phyloP scores from a whole-genome alignment of 2,329 filamentous ascomycete genomes.

The Dryadomyces sulphureus region DNA sequence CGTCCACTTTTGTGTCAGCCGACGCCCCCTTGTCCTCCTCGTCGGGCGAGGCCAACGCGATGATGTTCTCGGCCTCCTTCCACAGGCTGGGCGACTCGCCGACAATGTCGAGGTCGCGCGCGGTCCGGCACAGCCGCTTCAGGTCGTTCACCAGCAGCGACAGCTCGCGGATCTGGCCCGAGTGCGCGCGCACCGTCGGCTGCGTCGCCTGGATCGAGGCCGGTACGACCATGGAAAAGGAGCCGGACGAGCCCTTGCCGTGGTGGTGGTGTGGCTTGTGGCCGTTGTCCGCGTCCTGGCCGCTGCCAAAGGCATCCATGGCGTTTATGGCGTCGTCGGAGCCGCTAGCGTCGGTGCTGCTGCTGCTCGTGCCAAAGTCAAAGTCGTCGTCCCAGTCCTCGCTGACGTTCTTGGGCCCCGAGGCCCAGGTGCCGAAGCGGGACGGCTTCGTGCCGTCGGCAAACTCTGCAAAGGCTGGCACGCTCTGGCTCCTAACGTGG shows the following conservation, averaged over 20 bases:
- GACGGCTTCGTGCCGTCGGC: slow-evolving; percentile 38
- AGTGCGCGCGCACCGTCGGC: slow-evolving; percentile 68
- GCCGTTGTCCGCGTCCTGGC: not conserved
- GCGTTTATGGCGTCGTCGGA: slow-evolving; percentile 1
- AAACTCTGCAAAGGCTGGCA: slow-evolving; percentile 54
- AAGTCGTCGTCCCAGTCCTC: slow-evolving; percentile 90
- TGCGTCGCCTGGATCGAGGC: slow-evolving; percentile 69
- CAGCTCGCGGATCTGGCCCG: slow-evolving; percentile 69
- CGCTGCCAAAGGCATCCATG: not conserved
- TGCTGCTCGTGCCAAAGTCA: slow-evolving; percentile 45
- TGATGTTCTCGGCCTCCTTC: slow-evolving; percentile 76
- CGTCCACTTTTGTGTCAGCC: slow-evolving; percentile 10
- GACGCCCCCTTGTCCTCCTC: slow-evolving; percentile 27
- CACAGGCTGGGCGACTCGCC: slow-evolving; percentile 50
- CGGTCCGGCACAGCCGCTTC: slow-evolving; percentile 60
- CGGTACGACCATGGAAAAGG: slow-evolving; percentile 53
- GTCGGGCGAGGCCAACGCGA: slow-evolving; percentile 63
- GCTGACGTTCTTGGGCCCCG: slow-evolving; percentile 63
- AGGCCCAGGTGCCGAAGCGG: slow-evolving; percentile 67
- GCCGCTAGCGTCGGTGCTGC: slow-evolving; percentile 15
- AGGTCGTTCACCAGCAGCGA: slow-evolving; percentile 71
- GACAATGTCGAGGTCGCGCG: slow-evolving; percentile 50
- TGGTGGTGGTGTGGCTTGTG: not conserved
- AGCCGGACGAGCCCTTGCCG: slow-evolving; percentile 21
- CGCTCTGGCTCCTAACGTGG: slow-evolving; percentile 69